These are phyloP conservation scores for Nematocida sp. DNA, from an alignment of 371 early-diverging fungal species.

Conservation along the genomic window DNA sequence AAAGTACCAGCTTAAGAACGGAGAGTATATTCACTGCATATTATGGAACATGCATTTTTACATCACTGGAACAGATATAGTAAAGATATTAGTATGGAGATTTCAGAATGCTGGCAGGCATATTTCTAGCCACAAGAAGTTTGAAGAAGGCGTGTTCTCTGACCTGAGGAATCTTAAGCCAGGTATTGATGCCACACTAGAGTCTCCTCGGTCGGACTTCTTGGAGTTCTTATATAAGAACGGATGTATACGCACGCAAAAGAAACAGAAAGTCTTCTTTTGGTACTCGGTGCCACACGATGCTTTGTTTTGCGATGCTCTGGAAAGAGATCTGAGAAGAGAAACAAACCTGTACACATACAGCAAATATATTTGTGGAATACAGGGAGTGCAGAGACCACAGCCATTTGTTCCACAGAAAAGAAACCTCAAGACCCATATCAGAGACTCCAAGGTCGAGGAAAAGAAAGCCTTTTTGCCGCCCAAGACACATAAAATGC, in stretches of 20 bases:
- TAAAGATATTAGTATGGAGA: slow-evolving; percentile 81
- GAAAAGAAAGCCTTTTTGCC: slow-evolving; percentile 22
- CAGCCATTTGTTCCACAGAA: slow-evolving; percentile 31
- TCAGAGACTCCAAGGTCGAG: slow-evolving; percentile 41
- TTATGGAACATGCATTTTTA: slow-evolving; percentile 66
- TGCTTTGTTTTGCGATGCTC: slow-evolving; percentile 84
- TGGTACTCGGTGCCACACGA: slow-evolving; percentile 96
- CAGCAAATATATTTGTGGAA: slow-evolving; percentile 58
- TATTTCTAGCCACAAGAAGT: slow-evolving; percentile 83
- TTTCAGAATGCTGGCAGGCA: slow-evolving; percentile 80
- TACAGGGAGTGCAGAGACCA: slow-evolving; percentile 26
- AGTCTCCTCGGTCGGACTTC: slow-evolving; percentile 86
- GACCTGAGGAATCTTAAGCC: slow-evolving; percentile 94
- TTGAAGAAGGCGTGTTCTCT: slow-evolving; percentile 94
- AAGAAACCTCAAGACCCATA: slow-evolving; percentile 44
- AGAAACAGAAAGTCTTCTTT: slow-evolving; percentile 94
- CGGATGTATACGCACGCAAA: slow-evolving; percentile 95
- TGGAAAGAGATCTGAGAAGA: slow-evolving; percentile 91
- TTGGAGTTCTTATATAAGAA: slow-evolving; percentile 90
- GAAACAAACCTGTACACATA: slow-evolving; percentile 67
- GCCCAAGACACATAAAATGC: background rate
- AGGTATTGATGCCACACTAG: slow-evolving; percentile 84
- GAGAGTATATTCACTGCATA: slow-evolving; percentile 65
- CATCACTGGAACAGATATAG: slow-evolving; percentile 88
- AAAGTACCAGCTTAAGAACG: slow-evolving; percentile 65